A percentile compares a stretch with the other conserved stretches of the same genome.
phyloP scores from a whole-genome alignment of 2,329 filamentous ascomycete genomes.

The Trichoderma sp. region DNA sequence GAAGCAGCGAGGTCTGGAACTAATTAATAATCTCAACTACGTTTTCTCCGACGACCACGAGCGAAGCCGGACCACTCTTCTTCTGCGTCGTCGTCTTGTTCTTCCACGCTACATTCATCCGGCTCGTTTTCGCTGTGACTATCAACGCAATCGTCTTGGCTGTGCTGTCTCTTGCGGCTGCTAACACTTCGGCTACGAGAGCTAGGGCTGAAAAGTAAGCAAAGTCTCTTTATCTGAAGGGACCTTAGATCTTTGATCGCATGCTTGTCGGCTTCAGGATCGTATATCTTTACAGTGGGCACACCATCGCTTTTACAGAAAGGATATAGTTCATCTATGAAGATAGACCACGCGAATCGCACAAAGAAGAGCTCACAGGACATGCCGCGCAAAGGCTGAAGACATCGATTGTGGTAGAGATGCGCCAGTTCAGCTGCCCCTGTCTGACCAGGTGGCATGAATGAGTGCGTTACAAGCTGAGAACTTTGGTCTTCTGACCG shows the following conservation, averaged over 20 bases:
- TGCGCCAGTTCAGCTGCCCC: background rate
- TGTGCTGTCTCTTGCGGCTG: background rate
- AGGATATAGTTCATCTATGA: too few species aligned
- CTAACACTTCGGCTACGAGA: background rate
- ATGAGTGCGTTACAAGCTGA: background rate
- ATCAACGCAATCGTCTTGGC: too few species aligned
- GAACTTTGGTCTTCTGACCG: background rate
- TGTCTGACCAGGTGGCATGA: background rate
- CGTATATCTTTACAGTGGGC: background rate
- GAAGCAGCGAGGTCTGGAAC: background rate
- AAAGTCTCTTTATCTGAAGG: background rate
- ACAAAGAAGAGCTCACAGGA: too few species aligned
- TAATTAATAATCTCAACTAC: background rate
- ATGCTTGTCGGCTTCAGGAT: background rate
- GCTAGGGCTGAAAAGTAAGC: too few species aligned
- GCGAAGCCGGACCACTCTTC: background rate
- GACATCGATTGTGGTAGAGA: constrained; percentile 1
- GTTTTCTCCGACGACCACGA: background rate
- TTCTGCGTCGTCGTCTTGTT: background rate
- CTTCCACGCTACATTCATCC: too few species aligned
- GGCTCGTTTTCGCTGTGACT: background rate
- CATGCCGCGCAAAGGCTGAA: background rate
- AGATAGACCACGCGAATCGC: too few species aligned
- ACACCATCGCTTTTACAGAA: background rate
- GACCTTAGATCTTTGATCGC: background rate